Conservation (phyloP, 371 early-diverging fungal species). For the Rhizomucor pusillus region DNA sequence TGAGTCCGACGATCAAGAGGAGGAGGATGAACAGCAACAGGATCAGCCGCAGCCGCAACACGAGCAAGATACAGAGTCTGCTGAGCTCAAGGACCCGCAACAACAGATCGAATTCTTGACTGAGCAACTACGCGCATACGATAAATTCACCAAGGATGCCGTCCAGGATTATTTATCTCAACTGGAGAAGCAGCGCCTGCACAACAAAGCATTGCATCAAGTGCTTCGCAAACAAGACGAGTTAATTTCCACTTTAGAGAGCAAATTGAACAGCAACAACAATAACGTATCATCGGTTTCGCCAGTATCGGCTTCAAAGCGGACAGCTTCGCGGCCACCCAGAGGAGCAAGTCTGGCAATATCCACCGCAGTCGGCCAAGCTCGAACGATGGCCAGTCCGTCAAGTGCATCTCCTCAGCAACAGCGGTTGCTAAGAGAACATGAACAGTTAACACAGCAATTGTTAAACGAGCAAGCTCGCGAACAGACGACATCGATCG, state of each 20-base stretch:
- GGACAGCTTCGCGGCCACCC: background rate
- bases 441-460: no score
- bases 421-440: slow-evolving; percentile 16
- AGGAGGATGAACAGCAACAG: slow-evolving; percentile 9
- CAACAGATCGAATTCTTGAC: slow-evolving; percentile 20
- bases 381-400: slow-evolving; percentile 38
- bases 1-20: slow-evolving; percentile 9
- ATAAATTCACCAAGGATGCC: slow-evolving; percentile 32
- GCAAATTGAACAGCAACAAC: slow-evolving; percentile 8
- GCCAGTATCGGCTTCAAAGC: slow-evolving; percentile 1
- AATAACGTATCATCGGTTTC: slow-evolving; percentile 4
- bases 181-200: slow-evolving; percentile 29
- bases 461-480: no score
- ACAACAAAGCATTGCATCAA: slow-evolving; percentile 19
- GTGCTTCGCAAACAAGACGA: slow-evolving; percentile 42
- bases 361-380: slow-evolving; percentile 27
- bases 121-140: slow-evolving; percentile 26
- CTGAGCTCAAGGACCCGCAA: background rate
- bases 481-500: slow-evolving; percentile 24
- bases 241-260: slow-evolving; percentile 34
- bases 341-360: slow-evolving; percentile 11
- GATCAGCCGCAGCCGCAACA: slow-evolving; percentile 8
- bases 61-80: no score
- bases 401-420: slow-evolving; percentile 31
- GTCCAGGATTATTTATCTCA: slow-evolving; percentile 32